Evolutionary conservation across 2,329 filamentous ascomycete species (phyloP), one percentile per base, ranked within the genome.

Genomic region (Sclerotinia borealis): DNA sequence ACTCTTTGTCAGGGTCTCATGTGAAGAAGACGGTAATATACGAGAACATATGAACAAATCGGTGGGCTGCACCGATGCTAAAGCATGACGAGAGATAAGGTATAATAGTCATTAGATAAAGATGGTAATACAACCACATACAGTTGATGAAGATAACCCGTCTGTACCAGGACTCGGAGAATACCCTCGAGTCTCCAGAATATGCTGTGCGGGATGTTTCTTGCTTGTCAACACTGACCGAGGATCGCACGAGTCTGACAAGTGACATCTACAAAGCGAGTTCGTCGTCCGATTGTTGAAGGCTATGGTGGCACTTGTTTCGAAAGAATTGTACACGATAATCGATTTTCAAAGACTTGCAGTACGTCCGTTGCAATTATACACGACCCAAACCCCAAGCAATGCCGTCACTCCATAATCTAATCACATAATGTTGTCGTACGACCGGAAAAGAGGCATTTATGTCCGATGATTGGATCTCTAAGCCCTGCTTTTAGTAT

Each of bases 401-500:
- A 73, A 74, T 74, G 71, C 71, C 65, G n/a, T 59, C 61, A 43
- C 34, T 45, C 64, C 61, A 63, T 65, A 51, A 51, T 59, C 50
- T 73, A 72, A 63, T 70, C 67, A 67, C 70, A 72, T 67, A 70
- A 56, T 66, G 60, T 62, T 50, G 61, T 55, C 27, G 58, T 54
- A 61, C 19, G 39, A 36, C 25, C 36, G 59, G n/a, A 52, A 55
- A 27, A n/a, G 19, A 43, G 41, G 6, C n/a, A 63, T n/a, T 41
- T 15, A 59, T 36, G 47, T 37, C 47, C 22, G 43, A 15, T 61
- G 19, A 11, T 15, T 19, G 47, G 22, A 64, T 25, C 25, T 55
- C 52, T 69, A 75, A 37, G 69, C 73, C 69, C 71, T 70, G 67
- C 70, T 73, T 81, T 92, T 92, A 67, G 91, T 95, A 84, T 96